Evolutionary conservation across 345 rosid genomes (phyloP), one percentile per base, ranked within the genome.

Genomic region (Eucalyptus marginata): DNA sequence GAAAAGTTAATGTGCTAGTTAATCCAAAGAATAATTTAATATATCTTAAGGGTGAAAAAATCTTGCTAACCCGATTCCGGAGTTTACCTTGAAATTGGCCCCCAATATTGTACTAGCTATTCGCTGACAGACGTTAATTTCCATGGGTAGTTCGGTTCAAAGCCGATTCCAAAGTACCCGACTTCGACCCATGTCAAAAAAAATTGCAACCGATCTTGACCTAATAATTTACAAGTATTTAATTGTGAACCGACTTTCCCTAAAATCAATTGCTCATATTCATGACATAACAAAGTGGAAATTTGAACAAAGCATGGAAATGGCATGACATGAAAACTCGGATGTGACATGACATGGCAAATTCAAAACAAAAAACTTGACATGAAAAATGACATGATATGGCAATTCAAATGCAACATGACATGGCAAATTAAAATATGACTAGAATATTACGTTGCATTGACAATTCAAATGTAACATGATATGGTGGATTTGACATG

Each of bases 251-350:
- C 1, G 44, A 17, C 44, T 17, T 68, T 9, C 4, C 24, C 1
- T 5, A 3, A 0, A 71, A 71, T 5, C 3, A 6, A 71, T 71
- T 6, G 12, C 24, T 40, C 4, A 5, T 71, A 33, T 68, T 12
- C 16, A 62, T 62, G 33, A 27, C 31, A 27, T 58, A 12, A 59
- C 27, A 2, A 11, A 62, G 31, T 62, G 4, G 9, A 54, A 11
- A 27, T 62, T 62, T 5, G 3, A 25, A 59, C 66, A 59, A 27
- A 62, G 15, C 31, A 62, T 6, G 15, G 29, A 62, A 62, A 12
- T 6, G 4, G 7, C 2, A 11, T 12, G 31, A 27, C 14, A 27
- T 1, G 31, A 11, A 27, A 62, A 27, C 2, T 27, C 15, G 3
- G 15, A 62, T 12, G 6, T 1, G 3, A 62, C 68, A 62, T 29